Percentiles rank a stretch among this genome's conserved stretches.
These are phyloP conservation scores for Phytomonas francai DNA, from an alignment of 208 protist species.

Conservation along the genomic window DNA sequence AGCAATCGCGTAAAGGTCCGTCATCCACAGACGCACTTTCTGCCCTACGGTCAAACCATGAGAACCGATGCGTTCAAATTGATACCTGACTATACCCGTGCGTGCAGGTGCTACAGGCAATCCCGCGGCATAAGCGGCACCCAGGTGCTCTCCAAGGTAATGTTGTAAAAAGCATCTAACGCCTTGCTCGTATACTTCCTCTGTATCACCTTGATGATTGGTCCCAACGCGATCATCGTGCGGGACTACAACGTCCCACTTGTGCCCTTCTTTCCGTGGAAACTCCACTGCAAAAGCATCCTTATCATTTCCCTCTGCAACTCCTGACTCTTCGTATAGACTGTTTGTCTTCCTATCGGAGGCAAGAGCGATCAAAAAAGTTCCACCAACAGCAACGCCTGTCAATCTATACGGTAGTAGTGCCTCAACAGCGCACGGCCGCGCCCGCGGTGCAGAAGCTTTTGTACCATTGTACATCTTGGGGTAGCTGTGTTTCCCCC, in stretches of 20 bases:
- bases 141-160: constrained; percentile 43
- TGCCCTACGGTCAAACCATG: constrained; percentile 29
- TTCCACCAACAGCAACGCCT: constrained; percentile 36
- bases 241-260: constrained; percentile 68
- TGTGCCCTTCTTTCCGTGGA: not conserved
- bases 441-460: constrained; percentile 17
- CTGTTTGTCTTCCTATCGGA: constrained; percentile 4
- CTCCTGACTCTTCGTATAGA: not conserved
- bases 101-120: constrained; percentile 34
- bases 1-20: constrained; percentile 71
- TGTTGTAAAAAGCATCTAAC: constrained; percentile 38
- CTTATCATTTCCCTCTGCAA: not conserved
- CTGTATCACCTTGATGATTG: constrained; percentile 20
- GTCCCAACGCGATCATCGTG: constrained; percentile 47
- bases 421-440: constrained; percentile 22
- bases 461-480: constrained; percentile 49
- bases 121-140: constrained; percentile 23
- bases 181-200: constrained; percentile 41
- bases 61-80: constrained; percentile 29
- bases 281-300: not conserved
- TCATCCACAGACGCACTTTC: constrained; percentile 87
- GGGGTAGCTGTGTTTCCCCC: constrained; percentile 57
- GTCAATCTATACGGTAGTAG: constrained; percentile 26
- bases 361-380: constrained; percentile 51
- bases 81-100: constrained; percentile 18